These are phyloP conservation scores for Hyaloscypha hepaticicola DNA, from an alignment of 495 filamentous ascomycete genomes.

Conservation along the genomic window DNA sequence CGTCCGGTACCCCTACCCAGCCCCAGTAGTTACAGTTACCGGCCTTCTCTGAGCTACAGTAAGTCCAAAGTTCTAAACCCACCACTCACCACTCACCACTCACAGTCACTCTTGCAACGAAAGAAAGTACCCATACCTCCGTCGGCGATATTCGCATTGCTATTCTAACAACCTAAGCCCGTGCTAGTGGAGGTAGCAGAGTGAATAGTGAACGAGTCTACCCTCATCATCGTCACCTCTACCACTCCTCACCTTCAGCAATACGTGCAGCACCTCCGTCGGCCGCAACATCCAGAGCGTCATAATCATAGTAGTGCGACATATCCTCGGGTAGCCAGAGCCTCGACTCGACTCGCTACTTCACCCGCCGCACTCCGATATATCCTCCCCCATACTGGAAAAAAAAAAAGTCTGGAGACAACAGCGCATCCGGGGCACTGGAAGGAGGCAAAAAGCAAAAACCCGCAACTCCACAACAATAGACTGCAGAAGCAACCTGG, in stretches of 20 bases:
- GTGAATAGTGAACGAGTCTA: background rate
- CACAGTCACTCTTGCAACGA: background rate
- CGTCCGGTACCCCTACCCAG: background rate
- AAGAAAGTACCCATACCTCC: background rate
- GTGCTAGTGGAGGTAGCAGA: background rate
- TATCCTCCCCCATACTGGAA: background rate
- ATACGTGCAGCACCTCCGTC: background rate
- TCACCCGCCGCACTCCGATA: background rate
- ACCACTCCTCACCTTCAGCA: background rate
- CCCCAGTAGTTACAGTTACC: background rate
- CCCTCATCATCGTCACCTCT: background rate
- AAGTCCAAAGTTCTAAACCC: too few species aligned
- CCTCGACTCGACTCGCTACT: background rate
- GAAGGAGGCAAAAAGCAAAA: background rate
- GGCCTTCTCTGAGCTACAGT: background rate
- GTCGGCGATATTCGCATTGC: background rate
- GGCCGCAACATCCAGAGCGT: background rate
- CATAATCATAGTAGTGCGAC: constrained; percentile 14
- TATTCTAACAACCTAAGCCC: background rate
- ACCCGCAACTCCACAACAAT: background rate
- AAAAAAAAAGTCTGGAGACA: background rate
- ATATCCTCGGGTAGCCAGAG: constrained; percentile 10
- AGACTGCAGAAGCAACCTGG: constrained; percentile 4
- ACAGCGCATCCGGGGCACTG: background rate
- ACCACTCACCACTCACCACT: too few species aligned